Evolutionary conservation across 148 eudicot species (phyloP).

Genomic region (Rhododendron mucronatum): DNA sequence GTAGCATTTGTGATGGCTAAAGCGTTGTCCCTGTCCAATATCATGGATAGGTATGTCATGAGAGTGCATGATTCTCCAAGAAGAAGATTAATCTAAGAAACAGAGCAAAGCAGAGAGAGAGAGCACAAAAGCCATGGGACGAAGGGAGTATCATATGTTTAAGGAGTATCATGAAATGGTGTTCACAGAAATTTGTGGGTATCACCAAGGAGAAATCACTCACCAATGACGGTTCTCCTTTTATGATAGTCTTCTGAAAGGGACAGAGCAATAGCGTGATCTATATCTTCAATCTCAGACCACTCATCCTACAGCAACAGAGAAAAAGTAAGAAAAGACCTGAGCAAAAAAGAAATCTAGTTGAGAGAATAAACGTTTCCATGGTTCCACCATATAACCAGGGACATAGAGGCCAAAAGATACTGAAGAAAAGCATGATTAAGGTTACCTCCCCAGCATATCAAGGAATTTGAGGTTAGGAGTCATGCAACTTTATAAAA

Average conservation of each 20-base stretch:
- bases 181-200: neutral
- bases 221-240: slow-evolving; percentile 33
- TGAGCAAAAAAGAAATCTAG: neutral
- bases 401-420: neutral
- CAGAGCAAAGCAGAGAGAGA: slow-evolving; percentile 2
- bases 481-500: neutral
- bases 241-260: slow-evolving; percentile 52
- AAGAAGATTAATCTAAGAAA: slow-evolving; percentile 2
- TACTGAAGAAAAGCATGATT: neutral
- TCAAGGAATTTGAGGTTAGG: neutral
- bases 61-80: neutral
- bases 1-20: slow-evolving; percentile 8
- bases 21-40: neutral
- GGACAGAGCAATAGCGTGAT: slow-evolving; percentile 67
- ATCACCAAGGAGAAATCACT: slow-evolving; percentile 21
- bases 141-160: neutral
- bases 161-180: neutral
- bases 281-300: slow-evolving; percentile 60
- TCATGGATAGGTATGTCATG: neutral
- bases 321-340: neutral
- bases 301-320: slow-evolving; percentile 27
- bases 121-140: neutral
- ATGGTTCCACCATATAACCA: neutral
- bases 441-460: neutral
- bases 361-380: neutral